phyloP scores from a whole-genome alignment of 805 yeast genomes.

The Wickerhamomyces tratensis region DNA sequence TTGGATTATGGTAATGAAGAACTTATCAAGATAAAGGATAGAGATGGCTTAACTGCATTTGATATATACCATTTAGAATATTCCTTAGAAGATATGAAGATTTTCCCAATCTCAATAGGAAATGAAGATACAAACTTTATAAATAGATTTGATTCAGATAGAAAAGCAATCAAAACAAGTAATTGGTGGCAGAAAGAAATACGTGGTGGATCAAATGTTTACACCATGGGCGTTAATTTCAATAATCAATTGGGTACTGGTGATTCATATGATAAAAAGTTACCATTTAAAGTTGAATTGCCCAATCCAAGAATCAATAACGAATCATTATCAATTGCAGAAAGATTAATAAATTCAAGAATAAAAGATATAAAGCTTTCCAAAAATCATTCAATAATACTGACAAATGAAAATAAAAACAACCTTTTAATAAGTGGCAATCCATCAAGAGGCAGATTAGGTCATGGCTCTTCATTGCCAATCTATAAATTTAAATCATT shows the following conservation, averaged over 20 bases:
- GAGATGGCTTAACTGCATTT: constrained; percentile 63
- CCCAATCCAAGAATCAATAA: constrained; percentile 7
- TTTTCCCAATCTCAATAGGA: constrained; percentile 32
- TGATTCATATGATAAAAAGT: constrained; percentile 41
- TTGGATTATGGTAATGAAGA: constrained; percentile 20
- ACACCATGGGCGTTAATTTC: constrained; percentile 53
- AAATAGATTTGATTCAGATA: constrained; percentile 6
- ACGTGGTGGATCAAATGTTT: constrained; percentile 49
- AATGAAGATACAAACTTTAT: constrained; percentile 12
- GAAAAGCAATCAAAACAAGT: constrained; percentile 1
- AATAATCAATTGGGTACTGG: constrained; percentile 61
- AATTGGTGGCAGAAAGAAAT: constrained; percentile 30
- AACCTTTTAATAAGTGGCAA: constrained; percentile 55
- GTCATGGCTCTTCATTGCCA: constrained; percentile 36
- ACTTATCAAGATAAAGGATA: constrained; percentile 50
- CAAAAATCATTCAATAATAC: constrained; percentile 53
- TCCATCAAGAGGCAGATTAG: constrained; percentile 65
- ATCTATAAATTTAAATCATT: constrained; percentile 36
- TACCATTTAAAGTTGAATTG: constrained; percentile 29
- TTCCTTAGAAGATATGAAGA: constrained; percentile 32
- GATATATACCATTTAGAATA: constrained; percentile 36
- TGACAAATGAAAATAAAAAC: constrained; percentile 38
- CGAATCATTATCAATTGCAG: constrained; percentile 11
- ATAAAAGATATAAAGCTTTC: constrained; percentile 42
- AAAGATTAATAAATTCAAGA: constrained; percentile 29